Percentiles rank a stretch among this genome's conserved stretches.
Evolutionary conservation across 345 rosid genomes (phyloP).

Genomic region (Pelargonium nanum): DNA sequence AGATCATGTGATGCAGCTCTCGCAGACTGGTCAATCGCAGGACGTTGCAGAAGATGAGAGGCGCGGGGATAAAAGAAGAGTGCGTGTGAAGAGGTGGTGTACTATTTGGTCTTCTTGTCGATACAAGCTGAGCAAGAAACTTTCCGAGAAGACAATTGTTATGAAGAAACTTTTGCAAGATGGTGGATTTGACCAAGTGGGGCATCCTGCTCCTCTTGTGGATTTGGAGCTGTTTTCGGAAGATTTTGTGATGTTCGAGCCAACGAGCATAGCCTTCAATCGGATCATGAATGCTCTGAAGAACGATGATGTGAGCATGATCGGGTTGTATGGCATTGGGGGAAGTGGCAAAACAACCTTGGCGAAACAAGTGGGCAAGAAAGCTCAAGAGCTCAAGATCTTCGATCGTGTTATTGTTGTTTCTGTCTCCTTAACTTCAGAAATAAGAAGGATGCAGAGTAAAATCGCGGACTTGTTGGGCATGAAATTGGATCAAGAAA

Average conservation of each 20-base stretch:
- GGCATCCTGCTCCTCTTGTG: neutral
- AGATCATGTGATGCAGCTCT: no score
- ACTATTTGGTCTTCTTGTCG: neutral
- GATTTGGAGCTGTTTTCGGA: neutral
- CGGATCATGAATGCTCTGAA: neutral
- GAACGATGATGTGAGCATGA: neutral
- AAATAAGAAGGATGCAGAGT: neutral
- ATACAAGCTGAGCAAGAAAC: neutral
- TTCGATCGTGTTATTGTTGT: neutral
- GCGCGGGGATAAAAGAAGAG: no score
- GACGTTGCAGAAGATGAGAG: no score
- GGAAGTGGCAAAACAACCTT: neutral
- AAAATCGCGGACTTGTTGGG: neutral
- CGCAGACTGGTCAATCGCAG: no score
- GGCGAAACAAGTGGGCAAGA: neutral
- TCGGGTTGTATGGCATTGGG: neutral
- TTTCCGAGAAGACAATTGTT: neutral
- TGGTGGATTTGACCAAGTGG: neutral
- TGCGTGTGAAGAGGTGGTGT: neutral
- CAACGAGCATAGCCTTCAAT: neutral
- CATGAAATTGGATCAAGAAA: neutral
- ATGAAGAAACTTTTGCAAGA: neutral
- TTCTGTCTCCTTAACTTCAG: neutral
- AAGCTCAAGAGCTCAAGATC: neutral
- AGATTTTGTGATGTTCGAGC: neutral